Conservation (phyloP, 108 stramenopile genomes). For the Fragilaria crotonensis region DNA sequence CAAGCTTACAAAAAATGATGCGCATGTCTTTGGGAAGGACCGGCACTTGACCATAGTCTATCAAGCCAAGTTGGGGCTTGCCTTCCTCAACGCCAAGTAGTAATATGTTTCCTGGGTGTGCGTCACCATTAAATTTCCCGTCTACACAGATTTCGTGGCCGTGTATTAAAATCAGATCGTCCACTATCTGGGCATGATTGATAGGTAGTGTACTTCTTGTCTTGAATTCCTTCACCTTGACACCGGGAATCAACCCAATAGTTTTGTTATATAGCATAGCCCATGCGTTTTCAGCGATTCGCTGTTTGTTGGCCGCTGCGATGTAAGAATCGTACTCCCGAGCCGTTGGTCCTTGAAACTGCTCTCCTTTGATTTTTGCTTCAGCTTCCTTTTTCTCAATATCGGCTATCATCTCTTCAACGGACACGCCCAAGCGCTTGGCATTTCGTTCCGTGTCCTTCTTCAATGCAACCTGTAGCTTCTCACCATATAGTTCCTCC, state of each 20-base stretch:
- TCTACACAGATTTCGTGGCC: conserved; percentile 67
- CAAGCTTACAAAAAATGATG: conserved; percentile 54
- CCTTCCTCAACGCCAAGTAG: conserved; percentile 59
- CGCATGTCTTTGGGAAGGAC: conserved; percentile 50
- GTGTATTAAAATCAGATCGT: conserved; percentile 65
- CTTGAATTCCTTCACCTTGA: conserved; percentile 25
- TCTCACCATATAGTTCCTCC: conserved; percentile 74
- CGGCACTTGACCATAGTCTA: conserved; percentile 86
- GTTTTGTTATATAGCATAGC: conserved; percentile 41
- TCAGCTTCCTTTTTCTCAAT: conserved; percentile 31
- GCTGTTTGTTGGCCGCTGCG: conserved; percentile 38
- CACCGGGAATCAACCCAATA: conserved; percentile 57
- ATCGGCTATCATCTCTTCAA: conserved; percentile 28
- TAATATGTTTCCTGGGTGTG: conserved; percentile 60
- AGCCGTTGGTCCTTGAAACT: conserved; percentile 49
- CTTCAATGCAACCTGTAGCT: conserved; percentile 59
- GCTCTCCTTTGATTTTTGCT: conserved; percentile 33
- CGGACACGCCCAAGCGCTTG: conserved; percentile 28
- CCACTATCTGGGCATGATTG: conserved; percentile 79
- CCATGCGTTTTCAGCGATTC: conserved; percentile 33
- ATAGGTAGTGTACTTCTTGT: conserved; percentile 49
- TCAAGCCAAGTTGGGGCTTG: conserved; percentile 59
- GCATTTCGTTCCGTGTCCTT: conserved; percentile 48
- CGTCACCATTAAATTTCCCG: conserved; percentile 71
- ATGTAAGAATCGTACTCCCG: conserved; percentile 54